Conservation (phyloP, 2,329 filamentous ascomycete species). For the Arachnopeziza araneosa region DNA sequence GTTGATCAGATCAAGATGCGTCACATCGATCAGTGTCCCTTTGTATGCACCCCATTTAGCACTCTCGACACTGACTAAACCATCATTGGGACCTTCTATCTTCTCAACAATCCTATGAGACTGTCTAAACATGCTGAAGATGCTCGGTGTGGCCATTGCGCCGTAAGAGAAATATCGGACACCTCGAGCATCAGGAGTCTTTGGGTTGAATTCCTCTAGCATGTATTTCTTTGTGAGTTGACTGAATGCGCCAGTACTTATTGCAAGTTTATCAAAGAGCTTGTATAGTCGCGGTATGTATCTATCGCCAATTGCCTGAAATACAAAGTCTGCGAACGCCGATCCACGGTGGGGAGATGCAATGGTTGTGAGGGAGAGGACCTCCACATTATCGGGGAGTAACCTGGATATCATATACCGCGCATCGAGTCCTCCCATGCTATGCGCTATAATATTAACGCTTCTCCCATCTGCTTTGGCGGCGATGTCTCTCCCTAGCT, state of each 20-base stretch:
- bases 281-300: conserved; percentile 51
- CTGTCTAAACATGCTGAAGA: conserved; percentile 57
- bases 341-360: conserved; percentile 34
- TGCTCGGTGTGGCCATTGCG: conserved; percentile 49
- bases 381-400: conserved; percentile 40
- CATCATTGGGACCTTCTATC: conserved; percentile 57
- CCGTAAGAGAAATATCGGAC: conserved; percentile 61
- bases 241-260: conserved; percentile 54
- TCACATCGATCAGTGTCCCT: conserved; percentile 56
- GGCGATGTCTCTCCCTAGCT: conserved; percentile 50
- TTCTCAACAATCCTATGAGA: conserved; percentile 45
- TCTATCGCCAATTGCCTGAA: conserved; percentile 41
- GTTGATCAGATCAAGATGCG: conserved; percentile 61
- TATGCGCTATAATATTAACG: conserved; percentile 73
- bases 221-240: conserved; percentile 57
- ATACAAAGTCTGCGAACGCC: conserved; percentile 49
- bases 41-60: conserved; percentile 59
- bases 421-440: conserved; percentile 61
- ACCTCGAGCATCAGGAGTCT: conserved; percentile 44
- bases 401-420: conserved; percentile 59
- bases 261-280: conserved; percentile 43
- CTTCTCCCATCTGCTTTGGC: conserved; percentile 41
- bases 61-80: conserved; percentile 60
- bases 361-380: conserved; percentile 35
- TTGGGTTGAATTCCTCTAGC: conserved; percentile 52